Evolutionary conservation across 225 moss, liverwort and hornwort species (phyloP).

Genomic region (Asterella californica): DNA sequence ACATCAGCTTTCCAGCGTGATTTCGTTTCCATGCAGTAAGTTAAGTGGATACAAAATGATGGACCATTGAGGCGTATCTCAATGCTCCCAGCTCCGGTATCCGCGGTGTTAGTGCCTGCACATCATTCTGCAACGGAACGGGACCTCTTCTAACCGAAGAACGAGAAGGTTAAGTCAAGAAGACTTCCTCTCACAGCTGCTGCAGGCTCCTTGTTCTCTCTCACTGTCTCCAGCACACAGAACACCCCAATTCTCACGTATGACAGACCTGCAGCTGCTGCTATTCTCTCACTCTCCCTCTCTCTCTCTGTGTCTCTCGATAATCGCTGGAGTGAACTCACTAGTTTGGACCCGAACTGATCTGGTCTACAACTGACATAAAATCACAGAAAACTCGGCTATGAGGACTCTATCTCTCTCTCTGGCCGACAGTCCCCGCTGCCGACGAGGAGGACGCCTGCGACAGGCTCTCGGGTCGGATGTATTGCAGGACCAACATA

Average conservation of each 20-base stretch:
- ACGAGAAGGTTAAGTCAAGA: not conserved
- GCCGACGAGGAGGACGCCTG: not conserved
- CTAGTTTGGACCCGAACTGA: not conserved
- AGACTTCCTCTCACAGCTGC: not conserved
- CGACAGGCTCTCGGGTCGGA: not conserved
- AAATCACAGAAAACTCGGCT: not conserved
- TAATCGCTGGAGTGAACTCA: not conserved
- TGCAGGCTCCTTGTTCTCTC: not conserved
- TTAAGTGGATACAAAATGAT: not conserved
- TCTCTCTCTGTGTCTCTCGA: not conserved
- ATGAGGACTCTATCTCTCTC: too few species aligned
- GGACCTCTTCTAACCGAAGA: not conserved
- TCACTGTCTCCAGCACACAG: not conserved
- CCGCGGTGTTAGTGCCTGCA: not conserved
- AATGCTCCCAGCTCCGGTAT: not conserved
- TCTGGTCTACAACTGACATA: not conserved
- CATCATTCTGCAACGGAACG: not conserved
- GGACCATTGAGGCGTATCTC: not conserved
- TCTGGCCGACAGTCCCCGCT: not conserved
- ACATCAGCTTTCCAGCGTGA: not conserved
- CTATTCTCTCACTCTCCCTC: too few species aligned
- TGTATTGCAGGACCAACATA: not conserved
- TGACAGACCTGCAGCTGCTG: not conserved
- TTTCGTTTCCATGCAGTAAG: not conserved
- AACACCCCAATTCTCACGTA: not conserved